Conservation (phyloP, 176 grass and related monocot genomes). For the Sorghum bicolor region Sorghum_bicolor_NCBIv3 NC_012877.2:3665501-3666000, state of each 20-base stretch:
- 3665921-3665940: neutral
- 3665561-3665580: too few relatives aligned
- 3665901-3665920: neutral
- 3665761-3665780: conserved; percentile 3
- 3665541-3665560: too few relatives aligned
- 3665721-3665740: neutral
- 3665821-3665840: neutral
- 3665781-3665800: neutral
- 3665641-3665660: too few relatives aligned
- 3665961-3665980: too few relatives aligned
- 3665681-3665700: neutral
- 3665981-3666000: too few relatives aligned
- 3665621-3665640: too few relatives aligned
- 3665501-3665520: too few relatives aligned
- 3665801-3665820: conserved; percentile 17
- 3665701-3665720: conserved; percentile 18
- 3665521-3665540: too few relatives aligned
- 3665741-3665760: conserved; percentile 9
- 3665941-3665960: too few relatives aligned
- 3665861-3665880: neutral
- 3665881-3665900: conserved; percentile 17
- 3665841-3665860: neutral
- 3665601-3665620: too few relatives aligned
- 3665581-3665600: too few relatives aligned
- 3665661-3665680: too few relatives aligned